These are phyloP conservation scores for Dinochytrium kinnereticum DNA, from an alignment of 371 early-diverging fungal genomes.

Conservation along the genomic window DNA sequence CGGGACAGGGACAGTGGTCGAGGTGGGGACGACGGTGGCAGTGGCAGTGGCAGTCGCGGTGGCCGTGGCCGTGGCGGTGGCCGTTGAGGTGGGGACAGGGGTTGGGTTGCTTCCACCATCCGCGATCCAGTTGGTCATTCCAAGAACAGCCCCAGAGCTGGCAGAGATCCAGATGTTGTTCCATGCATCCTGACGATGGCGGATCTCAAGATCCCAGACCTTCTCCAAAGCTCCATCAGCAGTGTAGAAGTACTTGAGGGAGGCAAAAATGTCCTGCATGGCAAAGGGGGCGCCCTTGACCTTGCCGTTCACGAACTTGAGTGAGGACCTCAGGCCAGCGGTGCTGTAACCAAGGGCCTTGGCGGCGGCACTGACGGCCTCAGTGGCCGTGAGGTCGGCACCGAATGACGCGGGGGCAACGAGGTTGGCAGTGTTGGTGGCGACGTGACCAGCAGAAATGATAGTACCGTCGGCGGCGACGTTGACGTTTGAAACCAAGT, in stretches of 20 bases:
- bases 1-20: conserved; percentile 6
- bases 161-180: conserved; percentile 22
- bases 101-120: not conserved
- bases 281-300: conserved; percentile 30
- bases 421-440: conserved; percentile 3
- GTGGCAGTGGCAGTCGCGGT: not conserved
- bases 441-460: conserved; percentile 9
- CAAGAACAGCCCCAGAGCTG: conserved; percentile 31
- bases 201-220: conserved; percentile 17
- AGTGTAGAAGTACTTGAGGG: conserved; percentile 26
- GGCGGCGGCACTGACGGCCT: conserved; percentile 7
- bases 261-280: conserved; percentile 34
- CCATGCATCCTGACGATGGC: conserved; percentile 14
- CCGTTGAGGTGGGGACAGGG: not conserved
- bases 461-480: conserved; percentile 36
- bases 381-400: not conserved
- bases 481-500: conserved; percentile 83
- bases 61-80: not conserved
- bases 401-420: conserved; percentile 1
- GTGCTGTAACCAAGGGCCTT: conserved; percentile 13
- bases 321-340: not conserved
- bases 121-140: conserved; percentile 25
- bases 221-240: not conserved
- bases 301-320: conserved; percentile 1
- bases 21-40: not conserved